These are phyloP conservation scores for Sesbania bispinosa DNA, from an alignment of 306 rosid genomes.

Conservation along the genomic window DNA sequence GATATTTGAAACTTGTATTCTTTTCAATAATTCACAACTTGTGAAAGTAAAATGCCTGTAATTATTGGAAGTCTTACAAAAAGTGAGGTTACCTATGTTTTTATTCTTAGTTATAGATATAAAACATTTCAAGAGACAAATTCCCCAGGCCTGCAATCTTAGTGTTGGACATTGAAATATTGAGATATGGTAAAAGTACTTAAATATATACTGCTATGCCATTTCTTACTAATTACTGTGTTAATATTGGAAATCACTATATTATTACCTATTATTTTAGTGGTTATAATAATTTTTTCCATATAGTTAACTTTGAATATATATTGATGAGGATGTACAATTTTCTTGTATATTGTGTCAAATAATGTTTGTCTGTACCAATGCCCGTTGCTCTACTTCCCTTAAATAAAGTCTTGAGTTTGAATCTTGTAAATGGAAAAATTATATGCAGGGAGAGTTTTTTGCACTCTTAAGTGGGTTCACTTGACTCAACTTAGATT, in stretches of 20 bases:
- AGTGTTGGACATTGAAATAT: background rate
- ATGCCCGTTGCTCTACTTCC: too few species aligned
- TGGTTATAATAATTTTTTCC: background rate
- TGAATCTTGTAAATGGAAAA: too few species aligned
- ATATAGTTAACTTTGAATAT: background rate
- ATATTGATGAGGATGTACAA: background rate
- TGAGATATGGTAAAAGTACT: background rate
- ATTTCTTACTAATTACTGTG: slow-evolving; percentile 3
- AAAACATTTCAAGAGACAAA: background rate
- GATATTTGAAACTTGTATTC: slow-evolving; percentile 4
- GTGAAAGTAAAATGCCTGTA: background rate
- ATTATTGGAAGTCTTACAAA: background rate
- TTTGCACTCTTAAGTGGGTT: too few species aligned
- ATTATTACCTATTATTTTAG: background rate
- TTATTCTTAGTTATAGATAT: background rate
- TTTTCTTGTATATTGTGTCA: background rate
- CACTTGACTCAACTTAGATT: too few species aligned
- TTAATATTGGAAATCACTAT: background rate
- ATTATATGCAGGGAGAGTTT: too few species aligned
- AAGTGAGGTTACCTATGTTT: background rate
- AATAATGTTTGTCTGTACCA: too few species aligned
- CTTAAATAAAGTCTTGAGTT: too few species aligned
- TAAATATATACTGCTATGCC: too few species aligned
- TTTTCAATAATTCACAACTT: background rate
- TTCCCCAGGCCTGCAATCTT: background rate